Percentiles rank a stretch among this genome's conserved stretches.
Evolutionary conservation across 768 basidiomycete species (phyloP).

Genomic region (Panaeolus cyanescens): DNA sequence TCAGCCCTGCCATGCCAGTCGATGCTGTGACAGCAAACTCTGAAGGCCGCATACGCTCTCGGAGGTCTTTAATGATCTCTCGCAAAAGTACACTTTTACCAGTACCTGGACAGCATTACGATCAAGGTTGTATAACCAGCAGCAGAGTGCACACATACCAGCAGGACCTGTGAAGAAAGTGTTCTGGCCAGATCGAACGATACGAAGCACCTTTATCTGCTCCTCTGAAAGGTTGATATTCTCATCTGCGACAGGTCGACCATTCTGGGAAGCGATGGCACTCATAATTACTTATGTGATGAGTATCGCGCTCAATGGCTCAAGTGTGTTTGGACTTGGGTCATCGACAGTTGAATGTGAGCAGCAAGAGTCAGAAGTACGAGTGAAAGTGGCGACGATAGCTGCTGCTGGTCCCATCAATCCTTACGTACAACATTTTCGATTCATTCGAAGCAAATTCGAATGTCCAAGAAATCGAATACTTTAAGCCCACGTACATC

Average conservation of each 20-base stretch:
- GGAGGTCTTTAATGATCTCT: conserved; percentile 54
- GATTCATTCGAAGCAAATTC: no score
- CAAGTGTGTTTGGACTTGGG: no score
- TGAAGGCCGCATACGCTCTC: conserved; percentile 13
- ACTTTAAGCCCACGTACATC: no score
- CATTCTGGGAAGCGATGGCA: no score
- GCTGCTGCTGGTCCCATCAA: no score
- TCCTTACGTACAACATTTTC: no score
- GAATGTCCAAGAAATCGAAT: no score
- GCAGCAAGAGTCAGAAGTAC: no score
- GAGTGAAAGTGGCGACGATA: no score
- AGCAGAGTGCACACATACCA: conserved; percentile 35
- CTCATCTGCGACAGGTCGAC: background rate
- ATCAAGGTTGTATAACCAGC: background rate
- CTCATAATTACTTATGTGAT: no score
- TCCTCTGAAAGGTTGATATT: conserved; percentile 33
- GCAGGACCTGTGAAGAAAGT: conserved; percentile 81
- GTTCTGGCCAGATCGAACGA: conserved; percentile 55
- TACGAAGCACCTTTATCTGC: conserved; percentile 39
- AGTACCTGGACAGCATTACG: conserved; percentile 41
- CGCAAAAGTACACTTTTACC: conserved; percentile 73
- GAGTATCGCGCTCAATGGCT: no score
- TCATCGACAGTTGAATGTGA: no score
- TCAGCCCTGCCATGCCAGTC: conserved; percentile 66
- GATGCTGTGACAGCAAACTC: conserved; percentile 65